Evolutionary conservation across 23 red algal species (phyloP).

Genomic region (Cyanidiococcus yangmingshanensis): DNA sequence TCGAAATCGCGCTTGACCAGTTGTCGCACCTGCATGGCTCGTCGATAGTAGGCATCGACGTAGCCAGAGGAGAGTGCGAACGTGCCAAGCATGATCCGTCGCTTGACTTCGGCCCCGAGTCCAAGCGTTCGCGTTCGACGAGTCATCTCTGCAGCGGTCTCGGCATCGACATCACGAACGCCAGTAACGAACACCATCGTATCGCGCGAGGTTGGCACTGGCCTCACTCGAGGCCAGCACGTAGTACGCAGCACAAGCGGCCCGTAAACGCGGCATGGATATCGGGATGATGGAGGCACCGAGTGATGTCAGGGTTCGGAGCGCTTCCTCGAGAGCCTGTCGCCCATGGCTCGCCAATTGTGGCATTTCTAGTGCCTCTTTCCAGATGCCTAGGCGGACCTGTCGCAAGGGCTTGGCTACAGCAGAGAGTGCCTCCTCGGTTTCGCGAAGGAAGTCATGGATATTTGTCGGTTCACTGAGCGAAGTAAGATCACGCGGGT

Average conservation of each 20-base stretch:
- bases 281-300: constrained; percentile 39
- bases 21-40: constrained; percentile 55
- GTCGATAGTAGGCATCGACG: constrained; percentile 78
- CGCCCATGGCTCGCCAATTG: constrained; percentile 31
- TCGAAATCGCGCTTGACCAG: constrained; percentile 31
- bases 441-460: constrained; percentile 19
- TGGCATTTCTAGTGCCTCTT: constrained; percentile 35
- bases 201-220: constrained; percentile 86
- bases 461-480: neutral
- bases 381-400: constrained; percentile 38
- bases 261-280: constrained; percentile 37
- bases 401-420: constrained; percentile 21
- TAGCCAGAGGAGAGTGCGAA: constrained; percentile 79
- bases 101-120: constrained; percentile 65
- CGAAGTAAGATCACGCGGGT: constrained; percentile 46
- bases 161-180: constrained; percentile 28
- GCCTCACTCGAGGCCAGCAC: constrained; percentile 70
- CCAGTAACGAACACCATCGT: constrained; percentile 91
- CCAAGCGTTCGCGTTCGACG: constrained; percentile 35
- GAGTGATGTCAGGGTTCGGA: constrained; percentile 24
- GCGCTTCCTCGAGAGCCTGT: neutral
- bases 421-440: constrained; percentile 21
- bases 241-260: constrained; percentile 58
- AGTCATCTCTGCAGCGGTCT: constrained; percentile 41
- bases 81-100: constrained; percentile 73